phyloP scores from a whole-genome alignment of 78 protist genomes.

The Anaeramoeba ignava region DNA sequence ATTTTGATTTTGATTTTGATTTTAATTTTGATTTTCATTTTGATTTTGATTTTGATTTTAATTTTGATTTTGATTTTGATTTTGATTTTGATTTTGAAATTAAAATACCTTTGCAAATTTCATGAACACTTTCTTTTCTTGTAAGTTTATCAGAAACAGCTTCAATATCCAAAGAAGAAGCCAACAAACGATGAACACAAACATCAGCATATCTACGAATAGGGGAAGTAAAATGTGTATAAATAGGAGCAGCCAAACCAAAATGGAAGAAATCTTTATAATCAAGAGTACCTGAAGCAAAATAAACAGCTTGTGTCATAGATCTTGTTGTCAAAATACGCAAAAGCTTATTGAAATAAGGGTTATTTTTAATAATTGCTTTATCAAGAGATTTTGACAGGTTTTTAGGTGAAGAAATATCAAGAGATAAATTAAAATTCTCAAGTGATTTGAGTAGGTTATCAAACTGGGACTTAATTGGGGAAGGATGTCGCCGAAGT shows the following conservation, averaged over 20 bases:
- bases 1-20: too few species aligned
- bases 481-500: conserved; percentile 70
- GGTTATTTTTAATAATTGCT: background rate
- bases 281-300: conserved; percentile 38
- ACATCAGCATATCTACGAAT: conserved; percentile 56
- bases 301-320: conserved; percentile 74
- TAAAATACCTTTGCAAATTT: too few species aligned
- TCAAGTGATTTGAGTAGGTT: conserved; percentile 2
- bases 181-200: background rate
- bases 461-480: conserved; percentile 21
- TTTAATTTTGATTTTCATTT: too few species aligned
- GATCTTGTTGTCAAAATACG: conserved; percentile 69
- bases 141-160: background rate
- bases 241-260: conserved; percentile 74
- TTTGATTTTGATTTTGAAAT: too few species aligned
- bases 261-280: conserved; percentile 62
- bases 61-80: too few species aligned
- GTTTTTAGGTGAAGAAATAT: background rate
- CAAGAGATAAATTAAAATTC: background rate
- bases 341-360: conserved; percentile 19
- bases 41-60: too few species aligned
- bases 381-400: background rate
- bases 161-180: background rate
- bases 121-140: conserved; percentile 7
- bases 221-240: conserved; percentile 98